Evolutionary conservation across 2,329 filamentous ascomycete species (phyloP).

Genomic region (Aspergillus nomiae): DNA sequence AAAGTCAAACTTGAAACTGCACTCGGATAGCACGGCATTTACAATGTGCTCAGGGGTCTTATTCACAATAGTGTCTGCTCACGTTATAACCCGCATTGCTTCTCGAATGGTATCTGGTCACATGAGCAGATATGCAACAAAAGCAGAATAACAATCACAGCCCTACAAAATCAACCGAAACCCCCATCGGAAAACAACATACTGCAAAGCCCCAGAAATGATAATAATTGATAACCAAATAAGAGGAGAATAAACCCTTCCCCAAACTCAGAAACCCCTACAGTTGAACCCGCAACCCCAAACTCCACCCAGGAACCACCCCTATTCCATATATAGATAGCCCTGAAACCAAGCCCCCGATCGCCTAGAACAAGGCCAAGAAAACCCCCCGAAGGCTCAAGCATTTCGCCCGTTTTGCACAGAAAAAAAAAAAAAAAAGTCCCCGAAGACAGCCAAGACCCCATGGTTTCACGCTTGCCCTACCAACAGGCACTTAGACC

Average conservation of each 20-base stretch:
- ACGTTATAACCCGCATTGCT: too few species aligned
- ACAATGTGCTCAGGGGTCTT: background rate
- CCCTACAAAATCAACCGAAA: background rate
- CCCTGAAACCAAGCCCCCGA: background rate
- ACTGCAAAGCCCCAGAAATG: background rate
- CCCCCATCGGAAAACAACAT: background rate
- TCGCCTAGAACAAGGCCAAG: background rate
- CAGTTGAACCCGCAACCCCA: background rate
- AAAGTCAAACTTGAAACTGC: background rate
- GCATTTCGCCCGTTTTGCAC: background rate
- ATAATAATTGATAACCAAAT: background rate
- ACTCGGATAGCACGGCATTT: background rate
- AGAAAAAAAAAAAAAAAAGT: background rate
- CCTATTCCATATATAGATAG: background rate
- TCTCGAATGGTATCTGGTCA: too few species aligned
- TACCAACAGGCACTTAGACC: background rate
- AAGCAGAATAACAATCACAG: background rate
- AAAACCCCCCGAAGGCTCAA: background rate
- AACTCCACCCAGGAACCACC: background rate
- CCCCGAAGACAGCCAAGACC: background rate
- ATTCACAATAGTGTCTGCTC: background rate
- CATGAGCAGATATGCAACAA: background rate
- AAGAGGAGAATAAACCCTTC: background rate
- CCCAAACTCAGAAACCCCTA: background rate
- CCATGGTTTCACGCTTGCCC: background rate